Base-by-base conservation (phyloP, 1,284 basidiomycete species). In the Ganoderma multipileum region DNA sequence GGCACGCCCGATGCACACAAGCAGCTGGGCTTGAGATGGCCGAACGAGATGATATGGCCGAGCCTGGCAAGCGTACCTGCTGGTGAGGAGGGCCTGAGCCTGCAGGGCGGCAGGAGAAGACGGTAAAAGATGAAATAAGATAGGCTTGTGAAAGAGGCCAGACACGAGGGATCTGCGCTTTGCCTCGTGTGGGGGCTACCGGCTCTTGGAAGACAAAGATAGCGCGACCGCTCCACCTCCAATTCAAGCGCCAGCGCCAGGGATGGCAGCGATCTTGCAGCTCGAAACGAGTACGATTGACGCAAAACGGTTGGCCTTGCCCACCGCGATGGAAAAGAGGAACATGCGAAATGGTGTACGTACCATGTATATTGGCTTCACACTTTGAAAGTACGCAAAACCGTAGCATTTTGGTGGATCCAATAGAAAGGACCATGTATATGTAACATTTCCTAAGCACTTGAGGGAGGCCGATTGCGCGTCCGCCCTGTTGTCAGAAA, bases 101-200 rank as follows among this genome's bases (percentile, higher is more conserved):
- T 52, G 23, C 47, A 38, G 42, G 28, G 52, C 42, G 66, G 28
- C 52, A 55, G 9, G 3, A 52, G 11, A 14, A 4, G 47, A 14
- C 12, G 47, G 47, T 26, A 28, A 28, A 55, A 33, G 66, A 68
- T 68, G 58, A 44, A 50, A 63, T 57, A 42, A 64, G 66, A 68
- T 64, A 68, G 38, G 62, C 66, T 68, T 55, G 57, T 33, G 16
- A 20, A 44, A 36, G 36, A n/a, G 44, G 33, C 44, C 55, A 59
- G 44, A 52, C 33, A 16, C 33, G 23, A 39, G 57, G 30, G 62
- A 68, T 68, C 66, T 68, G 44, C 66, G 66, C 9, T 23, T 30
- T 54, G 66, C 66, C 66, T 68, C 66, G 57, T 64, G n/a, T 62
- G 55, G 39, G 57, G 58, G 42, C 33, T 64, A 64, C 64, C 62